Evolutionary conservation across 257 asterid species (phyloP).

Genomic region (Fraxinus anomala): DNA sequence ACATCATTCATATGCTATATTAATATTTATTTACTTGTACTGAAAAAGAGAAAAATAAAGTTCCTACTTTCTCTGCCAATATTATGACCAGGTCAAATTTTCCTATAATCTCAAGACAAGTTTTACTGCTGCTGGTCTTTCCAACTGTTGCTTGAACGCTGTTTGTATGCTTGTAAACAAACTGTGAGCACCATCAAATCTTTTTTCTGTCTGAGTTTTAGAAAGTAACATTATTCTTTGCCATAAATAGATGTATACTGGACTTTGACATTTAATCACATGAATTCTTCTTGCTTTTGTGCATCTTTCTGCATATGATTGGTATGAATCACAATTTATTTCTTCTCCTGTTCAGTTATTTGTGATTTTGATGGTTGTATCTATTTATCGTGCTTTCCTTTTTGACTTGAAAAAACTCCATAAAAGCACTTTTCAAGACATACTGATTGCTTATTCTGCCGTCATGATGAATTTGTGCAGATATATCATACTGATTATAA

Average conservation of each 20-base stretch:
- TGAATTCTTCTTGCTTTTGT: neutral
- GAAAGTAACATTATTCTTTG: neutral
- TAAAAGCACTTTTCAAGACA: neutral
- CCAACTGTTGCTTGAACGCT: neutral
- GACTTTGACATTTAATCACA: neutral
- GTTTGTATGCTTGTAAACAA: neutral
- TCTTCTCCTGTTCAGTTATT: neutral
- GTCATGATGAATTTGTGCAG: conserved; percentile 49
- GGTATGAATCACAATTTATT: neutral
- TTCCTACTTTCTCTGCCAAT: conserved; percentile 1
- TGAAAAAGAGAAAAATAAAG: conserved; percentile 12
- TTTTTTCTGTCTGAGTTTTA: neutral
- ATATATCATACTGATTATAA: conserved; percentile 60
- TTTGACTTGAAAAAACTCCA: neutral
- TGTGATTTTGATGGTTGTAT: neutral
- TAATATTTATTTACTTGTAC: neutral
- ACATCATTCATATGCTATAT: neutral
- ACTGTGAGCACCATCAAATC: neutral
- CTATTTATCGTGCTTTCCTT: neutral
- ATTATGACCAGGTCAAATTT: conserved; percentile 6
- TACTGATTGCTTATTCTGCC: conserved; percentile 26
- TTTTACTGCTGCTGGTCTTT: neutral
- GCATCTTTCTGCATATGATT: neutral
- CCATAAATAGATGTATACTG: neutral
- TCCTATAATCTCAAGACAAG: conserved; percentile 1